Base-by-base conservation (phyloP, 257 asterid genomes). In the Solanum peruvianum region DNA sequence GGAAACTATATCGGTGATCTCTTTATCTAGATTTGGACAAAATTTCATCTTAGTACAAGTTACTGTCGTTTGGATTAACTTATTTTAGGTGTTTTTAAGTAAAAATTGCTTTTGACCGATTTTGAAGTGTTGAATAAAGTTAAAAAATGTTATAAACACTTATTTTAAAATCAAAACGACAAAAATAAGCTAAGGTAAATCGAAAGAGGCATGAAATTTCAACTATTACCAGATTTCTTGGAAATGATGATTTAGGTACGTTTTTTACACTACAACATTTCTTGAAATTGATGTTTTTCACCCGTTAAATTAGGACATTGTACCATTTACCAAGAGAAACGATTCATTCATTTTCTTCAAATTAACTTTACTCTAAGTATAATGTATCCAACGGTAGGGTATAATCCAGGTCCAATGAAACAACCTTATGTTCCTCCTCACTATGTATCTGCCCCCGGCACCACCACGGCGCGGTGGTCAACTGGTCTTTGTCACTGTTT, bases 401-500 rank as follows among this genome's bases (percentile, higher is more conserved):
- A 39, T 23, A 47, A 18, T 67, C 81, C 82, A 29, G 82, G 45
- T 2, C 70, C 81, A 0, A 80, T 87, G 82, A 82, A 66, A 31
- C 88, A 62, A 66, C 86, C 82, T 21, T 44, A 81, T 82, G 82
- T 35, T 60, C 62, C 88, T 45, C 72, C 82, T 20, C 66, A 58
- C 21, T 87, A 80, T 44, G 82, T 86, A 45, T 84, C 88, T 35
- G 21, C 86, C 58, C 39, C 88, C 27, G 25, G 67, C 66, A 2
- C 84, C 27, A 29, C 42, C 42, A 64, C 85, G 47, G 58, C 20
- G 39, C 81, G 25, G 31, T 87, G 88, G 88, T 87, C 88, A 6
- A 87, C 88, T 33, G 82, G 80, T 31, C 82, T 87, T 81, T 87
- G 88, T 58, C 88, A 87, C 31, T 87, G 88, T 29, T 87, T 80